Conservation (phyloP, 192 early-diverging fungal genomes). For the Gaertneriomyces sp. region DNA sequence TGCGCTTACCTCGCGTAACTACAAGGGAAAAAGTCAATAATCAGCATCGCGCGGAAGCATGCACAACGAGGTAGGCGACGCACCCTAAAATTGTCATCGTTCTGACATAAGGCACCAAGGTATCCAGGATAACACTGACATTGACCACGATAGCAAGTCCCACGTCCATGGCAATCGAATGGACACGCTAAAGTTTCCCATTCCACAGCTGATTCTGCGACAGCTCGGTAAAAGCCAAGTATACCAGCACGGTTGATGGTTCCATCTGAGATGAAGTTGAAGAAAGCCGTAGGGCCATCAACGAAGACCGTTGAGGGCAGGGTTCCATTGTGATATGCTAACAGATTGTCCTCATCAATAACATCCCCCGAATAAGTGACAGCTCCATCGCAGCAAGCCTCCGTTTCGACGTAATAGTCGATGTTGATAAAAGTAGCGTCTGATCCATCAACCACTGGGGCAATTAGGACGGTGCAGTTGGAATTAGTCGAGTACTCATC, state of each 20-base stretch:
- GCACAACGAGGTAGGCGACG: not conserved
- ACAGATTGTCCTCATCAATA: not conserved
- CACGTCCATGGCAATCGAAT: constrained; percentile 24
- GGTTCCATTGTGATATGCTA: not conserved
- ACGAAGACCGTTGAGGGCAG: not conserved
- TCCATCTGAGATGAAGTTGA: constrained; percentile 18
- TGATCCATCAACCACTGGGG: constrained; percentile 6
- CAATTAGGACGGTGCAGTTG: constrained; percentile 18
- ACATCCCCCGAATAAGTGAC: constrained; percentile 2
- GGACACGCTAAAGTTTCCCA: constrained; percentile 11
- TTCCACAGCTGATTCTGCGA: not conserved
- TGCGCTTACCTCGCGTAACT: not conserved
- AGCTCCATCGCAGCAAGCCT: constrained; percentile 25
- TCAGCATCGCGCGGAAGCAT: not conserved
- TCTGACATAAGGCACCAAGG: constrained; percentile 14
- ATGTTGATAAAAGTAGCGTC: constrained; percentile 11
- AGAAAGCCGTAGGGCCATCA: not conserved
- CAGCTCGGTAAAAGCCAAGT: constrained; percentile 15
- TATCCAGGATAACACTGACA: constrained; percentile 22
- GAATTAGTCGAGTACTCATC: constrained; percentile 14
- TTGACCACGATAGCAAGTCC: constrained; percentile 14
- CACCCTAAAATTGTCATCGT: constrained; percentile 21
- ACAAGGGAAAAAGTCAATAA: not conserved
- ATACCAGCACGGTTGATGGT: constrained; percentile 27
- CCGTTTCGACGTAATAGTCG: constrained; percentile 19